Conservation (phyloP, 129 eudicot genomes). For the Arctium lappa region DNA sequence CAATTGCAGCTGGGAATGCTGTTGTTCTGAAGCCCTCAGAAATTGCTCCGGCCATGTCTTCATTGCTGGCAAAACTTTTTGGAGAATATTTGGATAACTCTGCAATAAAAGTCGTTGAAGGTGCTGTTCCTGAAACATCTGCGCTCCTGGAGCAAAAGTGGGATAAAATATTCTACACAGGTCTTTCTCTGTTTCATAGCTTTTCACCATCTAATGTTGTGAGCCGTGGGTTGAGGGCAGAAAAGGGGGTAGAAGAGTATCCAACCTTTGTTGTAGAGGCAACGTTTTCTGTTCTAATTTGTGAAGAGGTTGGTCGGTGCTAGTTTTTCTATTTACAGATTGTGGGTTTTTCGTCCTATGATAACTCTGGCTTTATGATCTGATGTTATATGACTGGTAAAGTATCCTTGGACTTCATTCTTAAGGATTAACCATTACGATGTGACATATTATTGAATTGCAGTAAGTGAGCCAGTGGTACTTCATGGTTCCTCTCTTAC, state of each 20-base stretch:
- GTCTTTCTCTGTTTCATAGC: slow-evolving; percentile 24
- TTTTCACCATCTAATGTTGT: slow-evolving; percentile 2
- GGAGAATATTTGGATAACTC: slow-evolving; percentile 71
- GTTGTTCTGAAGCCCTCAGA: slow-evolving; percentile 90
- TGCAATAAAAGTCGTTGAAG: slow-evolving; percentile 82
- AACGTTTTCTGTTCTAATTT: background rate
- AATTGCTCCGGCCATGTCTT: slow-evolving; percentile 73
- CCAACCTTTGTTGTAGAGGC: background rate
- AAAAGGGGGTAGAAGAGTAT: no score
- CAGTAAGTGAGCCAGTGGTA: no score
- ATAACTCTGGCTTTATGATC: no score
- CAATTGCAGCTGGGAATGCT: slow-evolving; percentile 95
- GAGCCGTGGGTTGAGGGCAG: background rate
- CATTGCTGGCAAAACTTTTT: slow-evolving; percentile 58
- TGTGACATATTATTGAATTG: no score
- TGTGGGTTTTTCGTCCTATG: background rate
- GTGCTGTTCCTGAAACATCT: slow-evolving; percentile 75
- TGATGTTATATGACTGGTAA: no score
- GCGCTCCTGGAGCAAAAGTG: slow-evolving; percentile 83
- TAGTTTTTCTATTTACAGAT: background rate
- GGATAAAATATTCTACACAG: slow-evolving; percentile 97
- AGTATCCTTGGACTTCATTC: no score
- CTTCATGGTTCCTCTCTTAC: no score
- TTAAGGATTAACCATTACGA: no score
- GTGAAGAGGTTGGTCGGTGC: background rate